A percentile compares a stretch with the other conserved stretches of the same genome.
phyloP scores from a whole-genome alignment of 2,329 filamentous ascomycete genomes.

The Exophiala viscosa region DNA sequence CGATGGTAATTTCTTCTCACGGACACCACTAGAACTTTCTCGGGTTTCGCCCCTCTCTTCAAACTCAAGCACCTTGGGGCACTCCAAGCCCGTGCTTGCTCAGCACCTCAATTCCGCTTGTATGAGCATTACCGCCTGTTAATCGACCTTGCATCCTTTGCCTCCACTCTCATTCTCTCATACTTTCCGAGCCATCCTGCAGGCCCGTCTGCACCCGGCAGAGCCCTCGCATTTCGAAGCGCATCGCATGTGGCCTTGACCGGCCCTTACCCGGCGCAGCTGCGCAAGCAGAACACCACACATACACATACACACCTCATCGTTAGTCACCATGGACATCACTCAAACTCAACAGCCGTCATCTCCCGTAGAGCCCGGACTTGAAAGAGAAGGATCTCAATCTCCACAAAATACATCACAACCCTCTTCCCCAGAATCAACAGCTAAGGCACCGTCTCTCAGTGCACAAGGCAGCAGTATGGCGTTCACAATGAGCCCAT shows the following conservation, averaged over 20 bases:
- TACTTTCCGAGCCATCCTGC: neutral
- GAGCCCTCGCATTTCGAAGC: neutral
- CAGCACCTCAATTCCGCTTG: neutral
- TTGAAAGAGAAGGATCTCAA: conserved; percentile 10
- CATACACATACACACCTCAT: neutral
- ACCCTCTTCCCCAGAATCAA: conserved; percentile 4
- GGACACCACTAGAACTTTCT: conserved; percentile 2
- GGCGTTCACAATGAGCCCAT: conserved; percentile 60
- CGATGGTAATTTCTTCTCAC: neutral
- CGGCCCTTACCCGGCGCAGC: conserved; percentile 2
- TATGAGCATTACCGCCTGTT: too few relatives aligned
- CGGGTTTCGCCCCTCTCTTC: conserved; percentile 1
- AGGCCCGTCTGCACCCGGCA: neutral
- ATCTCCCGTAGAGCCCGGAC: conserved; percentile 13
- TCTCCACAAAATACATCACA: conserved; percentile 4
- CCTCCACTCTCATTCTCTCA: neutral
- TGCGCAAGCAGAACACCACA: conserved; percentile 2
- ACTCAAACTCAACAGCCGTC: conserved; percentile 15
- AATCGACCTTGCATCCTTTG: too few relatives aligned
- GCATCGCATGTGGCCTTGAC: conserved; percentile 12
- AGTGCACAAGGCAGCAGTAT: conserved; percentile 4
- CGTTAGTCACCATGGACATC: conserved; percentile 23
- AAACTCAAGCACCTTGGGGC: neutral
- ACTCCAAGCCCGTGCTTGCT: conserved; percentile 1
- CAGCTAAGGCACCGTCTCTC: conserved; percentile 17